Percentiles rank a stretch among this genome's conserved stretches.
Evolutionary conservation across 1,284 basidiomycete species (phyloP).

Genomic region (Irpex sp.): DNA sequence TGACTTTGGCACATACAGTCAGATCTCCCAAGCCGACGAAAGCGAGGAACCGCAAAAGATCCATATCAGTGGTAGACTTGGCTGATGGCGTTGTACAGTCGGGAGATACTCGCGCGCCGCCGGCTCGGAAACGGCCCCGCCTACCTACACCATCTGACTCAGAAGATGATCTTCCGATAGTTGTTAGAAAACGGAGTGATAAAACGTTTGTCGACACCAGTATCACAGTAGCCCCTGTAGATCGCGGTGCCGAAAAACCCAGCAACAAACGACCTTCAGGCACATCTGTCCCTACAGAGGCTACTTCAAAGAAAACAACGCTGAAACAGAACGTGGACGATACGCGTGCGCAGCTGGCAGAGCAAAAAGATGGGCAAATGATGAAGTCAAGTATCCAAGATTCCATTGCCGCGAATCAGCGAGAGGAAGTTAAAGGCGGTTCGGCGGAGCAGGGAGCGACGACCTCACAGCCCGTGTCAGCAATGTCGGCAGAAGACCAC

Average conservation of each 20-base stretch:
- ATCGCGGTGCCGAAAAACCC: background rate
- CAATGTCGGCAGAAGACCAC: background rate
- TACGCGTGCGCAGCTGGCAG: background rate
- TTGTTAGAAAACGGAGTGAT: background rate
- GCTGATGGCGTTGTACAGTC: no score
- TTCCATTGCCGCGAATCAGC: background rate
- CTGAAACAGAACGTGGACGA: background rate
- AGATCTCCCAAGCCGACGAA: no score
- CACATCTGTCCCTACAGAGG: background rate
- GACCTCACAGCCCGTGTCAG: background rate
- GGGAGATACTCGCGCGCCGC: background rate
- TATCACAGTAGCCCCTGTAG: background rate
- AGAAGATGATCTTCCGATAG: conserved; percentile 11
- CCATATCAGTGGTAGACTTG: background rate
- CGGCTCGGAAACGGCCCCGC: conserved; percentile 6
- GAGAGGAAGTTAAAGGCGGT: background rate
- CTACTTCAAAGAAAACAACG: background rate
- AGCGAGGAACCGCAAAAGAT: background rate
- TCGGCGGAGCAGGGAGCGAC: background rate
- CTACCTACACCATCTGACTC: conserved; percentile 10
- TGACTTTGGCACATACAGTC: no score
- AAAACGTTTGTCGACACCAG: background rate
- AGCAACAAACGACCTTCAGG: background rate
- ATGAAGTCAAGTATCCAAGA: background rate
- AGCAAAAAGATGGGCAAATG: background rate